phyloP scores from a whole-genome alignment of 139 green algal genomes.

The Picochlorum sp. region DNA sequence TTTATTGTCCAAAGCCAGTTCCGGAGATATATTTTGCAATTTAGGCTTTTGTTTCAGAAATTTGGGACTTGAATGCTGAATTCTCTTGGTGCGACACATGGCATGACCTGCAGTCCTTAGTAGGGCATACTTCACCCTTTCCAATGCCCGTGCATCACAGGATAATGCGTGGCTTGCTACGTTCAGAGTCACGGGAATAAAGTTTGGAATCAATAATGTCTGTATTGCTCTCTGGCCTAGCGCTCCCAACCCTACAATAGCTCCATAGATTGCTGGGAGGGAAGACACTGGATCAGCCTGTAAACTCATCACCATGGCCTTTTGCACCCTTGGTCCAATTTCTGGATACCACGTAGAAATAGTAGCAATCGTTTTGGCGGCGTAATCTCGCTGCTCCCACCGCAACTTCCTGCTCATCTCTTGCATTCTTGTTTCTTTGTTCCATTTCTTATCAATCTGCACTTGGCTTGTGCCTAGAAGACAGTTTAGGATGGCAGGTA shows the following conservation, averaged over 20 bases:
- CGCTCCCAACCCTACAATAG: slow-evolving; percentile 45
- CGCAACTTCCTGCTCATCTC: background rate
- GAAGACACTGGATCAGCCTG: slow-evolving; percentile 25
- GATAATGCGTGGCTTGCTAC: background rate
- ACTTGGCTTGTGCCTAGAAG: slow-evolving; percentile 47
- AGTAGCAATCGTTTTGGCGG: slow-evolving; percentile 36
- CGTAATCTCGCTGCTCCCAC: slow-evolving; percentile 39
- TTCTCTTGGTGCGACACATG: too few species aligned
- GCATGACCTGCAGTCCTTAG: background rate
- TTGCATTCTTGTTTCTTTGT: background rate
- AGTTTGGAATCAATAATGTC: slow-evolving; percentile 59
- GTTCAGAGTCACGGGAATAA: slow-evolving; percentile 46
- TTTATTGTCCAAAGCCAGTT: too few species aligned
- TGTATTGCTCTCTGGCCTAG: slow-evolving; percentile 49
- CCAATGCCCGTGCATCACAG: background rate
- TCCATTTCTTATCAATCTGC: background rate
- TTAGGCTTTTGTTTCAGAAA: too few species aligned
- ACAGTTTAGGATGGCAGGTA: slow-evolving; percentile 71
- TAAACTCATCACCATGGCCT: slow-evolving; percentile 34
- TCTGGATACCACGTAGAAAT: slow-evolving; percentile 48
- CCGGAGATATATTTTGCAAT: too few species aligned
- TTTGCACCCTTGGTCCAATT: slow-evolving; percentile 45
- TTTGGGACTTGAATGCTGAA: too few species aligned
- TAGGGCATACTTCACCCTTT: background rate
- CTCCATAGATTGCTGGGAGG: slow-evolving; percentile 48